Evolutionary conservation across 2,329 filamentous ascomycete species (phyloP), one percentile per base, ranked within the genome.

Genomic region (Malbranchea zuffiana): DNA sequence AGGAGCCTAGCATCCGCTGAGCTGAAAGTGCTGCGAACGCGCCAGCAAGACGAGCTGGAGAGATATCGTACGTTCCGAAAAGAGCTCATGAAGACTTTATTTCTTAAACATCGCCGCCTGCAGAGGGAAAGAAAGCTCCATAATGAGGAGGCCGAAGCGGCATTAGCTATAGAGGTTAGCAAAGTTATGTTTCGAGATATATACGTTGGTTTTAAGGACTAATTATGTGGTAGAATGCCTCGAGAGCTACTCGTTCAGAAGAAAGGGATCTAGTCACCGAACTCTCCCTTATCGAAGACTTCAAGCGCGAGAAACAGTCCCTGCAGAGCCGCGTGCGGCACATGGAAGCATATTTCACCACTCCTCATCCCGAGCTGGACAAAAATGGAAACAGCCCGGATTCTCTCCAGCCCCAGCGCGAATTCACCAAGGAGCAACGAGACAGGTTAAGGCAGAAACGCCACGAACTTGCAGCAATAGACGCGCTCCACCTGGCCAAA

Each of bases 271-370:
- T 66, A 0, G 54, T 59, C 3, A 53, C 61, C 1, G 63, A 67
- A 47, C 57, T 66, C 31, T 60, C 66, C 26, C 58, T 65, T 39
- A 51, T 57, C 23, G 57, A 61, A 15, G 63, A 67, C 19, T 62
- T 66, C 32, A 57, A 66, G 27, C 51, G 55, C 5, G 60, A 59
- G 7, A 66, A 66, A 42, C 47, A 55, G 38, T 59, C 62, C 27
- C 59, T 61, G 5, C 53, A 59, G 20, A 62, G 57, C 6, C 60
- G 63, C 33, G 63, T 67, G 33, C 63, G 62, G 35, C 56, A 67
- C 34, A 67, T 67, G 63, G 63, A 67, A 47, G 61, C 59, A 15
- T 67, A 65, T 46, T 61, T 64, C 37, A 56, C 50, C 37, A 64
- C 55, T 32, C 50, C 57, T 39, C 57, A 58, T 8, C 59, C 57